Evolutionary conservation across 352 stramenopile species (phyloP).

Genomic region (Chrysophaeum taylorii): DNA sequence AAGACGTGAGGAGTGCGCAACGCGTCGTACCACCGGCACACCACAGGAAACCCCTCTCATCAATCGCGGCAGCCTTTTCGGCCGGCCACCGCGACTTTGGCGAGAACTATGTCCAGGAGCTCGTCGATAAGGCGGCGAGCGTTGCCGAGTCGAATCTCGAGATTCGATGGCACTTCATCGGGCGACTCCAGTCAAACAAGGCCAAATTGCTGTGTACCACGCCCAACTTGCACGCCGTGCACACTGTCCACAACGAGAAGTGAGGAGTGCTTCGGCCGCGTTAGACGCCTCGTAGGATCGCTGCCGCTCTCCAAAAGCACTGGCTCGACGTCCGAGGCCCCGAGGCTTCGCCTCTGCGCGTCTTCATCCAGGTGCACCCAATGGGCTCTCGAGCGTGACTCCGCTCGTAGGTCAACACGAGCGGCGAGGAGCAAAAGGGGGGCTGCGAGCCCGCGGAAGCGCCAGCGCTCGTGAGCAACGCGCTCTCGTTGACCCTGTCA

Average conservation of each 20-base stretch:
- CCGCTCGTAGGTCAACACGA: no score
- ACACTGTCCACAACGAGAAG: conserved; percentile 91
- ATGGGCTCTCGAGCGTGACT: no score
- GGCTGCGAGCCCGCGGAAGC: conserved; percentile 60
- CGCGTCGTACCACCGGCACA: neutral
- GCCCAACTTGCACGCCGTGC: conserved; percentile 81
- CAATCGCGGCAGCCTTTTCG: neutral
- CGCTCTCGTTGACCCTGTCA: no score
- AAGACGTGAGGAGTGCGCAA: neutral
- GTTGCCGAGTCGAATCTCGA: conserved; percentile 54
- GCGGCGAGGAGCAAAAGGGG: conserved; percentile 91
- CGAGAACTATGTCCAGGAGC: conserved; percentile 98
- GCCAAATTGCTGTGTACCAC: conserved; percentile 74
- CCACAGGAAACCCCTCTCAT: neutral
- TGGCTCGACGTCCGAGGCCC: conserved; percentile 45
- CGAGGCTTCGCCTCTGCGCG: conserved; percentile 58
- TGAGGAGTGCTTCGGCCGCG: no score
- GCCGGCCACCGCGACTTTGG: conserved; percentile 84
- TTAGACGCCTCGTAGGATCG: no score
- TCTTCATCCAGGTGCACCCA: conserved; percentile 95
- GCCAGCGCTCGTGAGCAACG: conserved; percentile 54
- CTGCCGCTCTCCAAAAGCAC: conserved; percentile 77
- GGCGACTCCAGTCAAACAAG: conserved; percentile 96
- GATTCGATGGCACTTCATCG: conserved; percentile 97
- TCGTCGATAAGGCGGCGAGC: conserved; percentile 78